These are phyloP conservation scores for Geranium brycei DNA, from an alignment of 345 rosid species.

Conservation along the genomic window DNA sequence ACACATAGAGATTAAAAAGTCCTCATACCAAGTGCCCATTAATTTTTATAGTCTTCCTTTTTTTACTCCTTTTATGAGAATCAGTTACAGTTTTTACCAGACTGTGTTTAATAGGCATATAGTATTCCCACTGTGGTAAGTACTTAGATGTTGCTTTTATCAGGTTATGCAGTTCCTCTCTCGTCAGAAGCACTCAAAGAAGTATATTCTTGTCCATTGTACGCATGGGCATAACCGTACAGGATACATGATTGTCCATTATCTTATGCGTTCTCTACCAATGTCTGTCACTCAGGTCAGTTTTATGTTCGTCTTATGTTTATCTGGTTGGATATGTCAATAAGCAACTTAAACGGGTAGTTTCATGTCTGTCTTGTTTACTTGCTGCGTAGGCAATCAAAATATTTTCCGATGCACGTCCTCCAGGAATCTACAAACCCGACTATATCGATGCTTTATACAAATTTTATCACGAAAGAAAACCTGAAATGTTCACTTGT, in stretches of 20 bases:
- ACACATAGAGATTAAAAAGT: too few species aligned
- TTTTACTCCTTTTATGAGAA: neutral
- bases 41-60: too few species aligned
- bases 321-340: conserved; percentile 4
- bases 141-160: conserved; percentile 1
- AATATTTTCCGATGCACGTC: conserved; percentile 72
- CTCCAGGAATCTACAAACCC: conserved; percentile 94
- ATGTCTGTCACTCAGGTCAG: conserved; percentile 74
- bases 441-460: conserved; percentile 80
- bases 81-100: neutral
- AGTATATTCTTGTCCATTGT: conserved; percentile 85
- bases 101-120: neutral
- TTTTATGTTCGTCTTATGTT: conserved; percentile 3
- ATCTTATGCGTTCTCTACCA: conserved; percentile 68
- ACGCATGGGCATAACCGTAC: conserved; percentile 99
- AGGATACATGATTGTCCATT: conserved; percentile 91
- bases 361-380: conserved; percentile 10
- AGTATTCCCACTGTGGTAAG: neutral
- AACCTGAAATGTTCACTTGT: conserved; percentile 53
- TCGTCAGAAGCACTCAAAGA: conserved; percentile 70
- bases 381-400: conserved; percentile 54
- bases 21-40: neutral
- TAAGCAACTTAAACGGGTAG: neutral
- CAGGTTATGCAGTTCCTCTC: conserved; percentile 67
- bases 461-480: conserved; percentile 81